These are phyloP conservation scores for Diaporthe citrichinensis DNA, from an alignment of 2,329 filamentous ascomycete species.

Conservation along the genomic window DNA sequence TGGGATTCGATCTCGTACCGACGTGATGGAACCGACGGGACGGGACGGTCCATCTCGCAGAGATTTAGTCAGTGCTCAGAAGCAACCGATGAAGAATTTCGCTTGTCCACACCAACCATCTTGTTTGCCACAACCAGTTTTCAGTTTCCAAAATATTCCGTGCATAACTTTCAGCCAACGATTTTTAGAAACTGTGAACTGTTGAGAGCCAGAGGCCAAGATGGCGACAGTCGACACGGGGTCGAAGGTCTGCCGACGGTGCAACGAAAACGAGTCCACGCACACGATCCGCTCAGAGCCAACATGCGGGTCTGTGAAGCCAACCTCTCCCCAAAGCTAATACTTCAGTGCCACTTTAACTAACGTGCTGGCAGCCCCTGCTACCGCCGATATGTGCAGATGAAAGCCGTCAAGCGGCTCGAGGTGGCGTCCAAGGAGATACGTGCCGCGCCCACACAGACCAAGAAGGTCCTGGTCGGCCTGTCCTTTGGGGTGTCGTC, in stretches of 20 bases:
- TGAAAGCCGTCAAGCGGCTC: conserved; percentile 84
- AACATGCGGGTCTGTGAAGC: conserved; percentile 67
- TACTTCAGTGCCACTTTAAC: neutral
- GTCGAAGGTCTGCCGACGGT: conserved; percentile 66
- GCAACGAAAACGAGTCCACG: conserved; percentile 62
- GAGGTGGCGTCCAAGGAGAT: conserved; percentile 65
- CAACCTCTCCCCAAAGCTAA: neutral
- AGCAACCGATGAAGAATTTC: neutral
- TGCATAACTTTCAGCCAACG: neutral
- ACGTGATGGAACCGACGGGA: conserved; percentile 29
- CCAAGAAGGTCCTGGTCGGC: conserved; percentile 76
- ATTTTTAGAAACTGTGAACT: too few species aligned
- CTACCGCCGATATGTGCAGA: conserved; percentile 82
- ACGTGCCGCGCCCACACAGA: conserved; percentile 52
- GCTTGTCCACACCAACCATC: neutral
- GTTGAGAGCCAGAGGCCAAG: too few species aligned
- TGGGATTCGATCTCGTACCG: conserved; percentile 28
- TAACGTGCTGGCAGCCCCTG: conserved; percentile 69
- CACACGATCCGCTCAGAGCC: conserved; percentile 70
- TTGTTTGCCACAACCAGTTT: neutral
- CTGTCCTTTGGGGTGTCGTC: conserved; percentile 89
- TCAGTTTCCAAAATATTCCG: neutral
- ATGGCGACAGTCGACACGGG: conserved; percentile 42
- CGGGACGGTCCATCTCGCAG: conserved; percentile 35
- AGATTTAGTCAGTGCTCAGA: conserved; percentile 26